A percentile compares a stretch with the other conserved stretches of the same genome.
phyloP scores from a whole-genome alignment of 2,329 filamentous ascomycete species.

The Scedosporium dehoogii region DNA sequence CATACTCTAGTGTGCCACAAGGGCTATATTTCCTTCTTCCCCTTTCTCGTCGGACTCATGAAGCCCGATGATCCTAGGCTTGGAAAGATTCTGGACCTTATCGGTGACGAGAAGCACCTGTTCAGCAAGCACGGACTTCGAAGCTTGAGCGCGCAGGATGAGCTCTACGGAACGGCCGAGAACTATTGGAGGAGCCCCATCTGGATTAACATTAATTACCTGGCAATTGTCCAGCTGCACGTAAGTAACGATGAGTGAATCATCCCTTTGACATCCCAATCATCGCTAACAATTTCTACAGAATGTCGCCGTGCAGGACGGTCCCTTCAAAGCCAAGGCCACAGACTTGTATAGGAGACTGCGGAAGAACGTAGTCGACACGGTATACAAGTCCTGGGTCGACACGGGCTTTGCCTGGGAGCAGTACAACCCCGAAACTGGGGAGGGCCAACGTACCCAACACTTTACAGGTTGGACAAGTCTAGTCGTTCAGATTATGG shows the following conservation, averaged over 20 bases:
- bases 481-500: conserved; percentile 94
- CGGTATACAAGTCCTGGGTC: conserved; percentile 79
- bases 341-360: conserved; percentile 65
- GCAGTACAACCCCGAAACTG: conserved; percentile 92
- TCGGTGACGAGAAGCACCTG: conserved; percentile 74
- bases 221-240: conserved; percentile 67
- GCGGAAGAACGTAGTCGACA: conserved; percentile 76
- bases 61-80: conserved; percentile 64
- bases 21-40: conserved; percentile 89
- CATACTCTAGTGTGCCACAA: conserved; percentile 86
- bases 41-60: conserved; percentile 78
- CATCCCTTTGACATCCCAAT: conserved; percentile 1
- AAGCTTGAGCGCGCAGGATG: conserved; percentile 74
- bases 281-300: conserved; percentile 18
- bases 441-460: conserved; percentile 86
- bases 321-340: conserved; percentile 60
- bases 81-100: conserved; percentile 63
- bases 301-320: conserved; percentile 55
- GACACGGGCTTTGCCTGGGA: conserved; percentile 97
- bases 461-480: conserved; percentile 99
- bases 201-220: conserved; percentile 95
- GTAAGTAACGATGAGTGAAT: conserved; percentile 39
- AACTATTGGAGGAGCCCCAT: conserved; percentile 96
- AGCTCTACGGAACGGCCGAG: conserved; percentile 80
- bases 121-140: conserved; percentile 85